Percentiles rank a stretch among this genome's conserved stretches.
These are phyloP conservation scores for Fusarium continuum DNA, from an alignment of 2,329 filamentous ascomycete species.

Conservation along the genomic window DNA sequence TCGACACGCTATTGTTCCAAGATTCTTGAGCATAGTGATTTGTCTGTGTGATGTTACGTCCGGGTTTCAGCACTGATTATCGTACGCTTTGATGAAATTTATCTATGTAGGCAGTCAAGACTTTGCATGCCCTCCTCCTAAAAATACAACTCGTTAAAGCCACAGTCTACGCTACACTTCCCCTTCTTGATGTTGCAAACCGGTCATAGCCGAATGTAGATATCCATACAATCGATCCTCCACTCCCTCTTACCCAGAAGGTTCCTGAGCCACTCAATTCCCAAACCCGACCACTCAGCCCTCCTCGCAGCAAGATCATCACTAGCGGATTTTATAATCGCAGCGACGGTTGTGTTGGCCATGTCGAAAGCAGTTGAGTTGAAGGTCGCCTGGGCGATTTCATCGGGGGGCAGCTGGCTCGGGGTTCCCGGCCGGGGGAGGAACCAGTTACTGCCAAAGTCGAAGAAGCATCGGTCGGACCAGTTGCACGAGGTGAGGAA, in stretches of 20 bases:
- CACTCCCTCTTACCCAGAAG: constrained; percentile 85
- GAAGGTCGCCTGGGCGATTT: constrained; percentile 48
- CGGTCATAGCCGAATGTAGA: constrained; percentile 78
- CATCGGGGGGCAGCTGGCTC: constrained; percentile 41
- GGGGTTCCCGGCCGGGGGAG: constrained; percentile 68
- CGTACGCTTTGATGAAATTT: neutral
- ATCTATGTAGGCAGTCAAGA: neutral
- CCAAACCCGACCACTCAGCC: constrained; percentile 77
- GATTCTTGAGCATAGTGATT: neutral
- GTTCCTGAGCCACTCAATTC: constrained; percentile 86
- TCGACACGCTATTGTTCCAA: constrained; percentile 28
- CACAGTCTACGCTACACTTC: neutral
- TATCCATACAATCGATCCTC: constrained; percentile 89
- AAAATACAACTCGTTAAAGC: constrained; percentile 16
- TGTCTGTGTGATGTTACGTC: constrained; percentile 4
- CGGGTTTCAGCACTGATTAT: constrained; percentile 6
- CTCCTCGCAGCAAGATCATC: constrained; percentile 66
- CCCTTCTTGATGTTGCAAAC: neutral
- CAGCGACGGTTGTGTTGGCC: constrained; percentile 74
- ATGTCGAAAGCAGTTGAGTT: constrained; percentile 63
- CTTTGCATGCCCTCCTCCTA: neutral
- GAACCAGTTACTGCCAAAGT: constrained; percentile 93
- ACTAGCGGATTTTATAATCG: constrained; percentile 72
- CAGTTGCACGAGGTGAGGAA: constrained; percentile 92
- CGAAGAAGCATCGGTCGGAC: constrained; percentile 91